phyloP scores from a whole-genome alignment of 2,329 filamentous ascomycete genomes.

The Aspergillus eucalypticola region DNA sequence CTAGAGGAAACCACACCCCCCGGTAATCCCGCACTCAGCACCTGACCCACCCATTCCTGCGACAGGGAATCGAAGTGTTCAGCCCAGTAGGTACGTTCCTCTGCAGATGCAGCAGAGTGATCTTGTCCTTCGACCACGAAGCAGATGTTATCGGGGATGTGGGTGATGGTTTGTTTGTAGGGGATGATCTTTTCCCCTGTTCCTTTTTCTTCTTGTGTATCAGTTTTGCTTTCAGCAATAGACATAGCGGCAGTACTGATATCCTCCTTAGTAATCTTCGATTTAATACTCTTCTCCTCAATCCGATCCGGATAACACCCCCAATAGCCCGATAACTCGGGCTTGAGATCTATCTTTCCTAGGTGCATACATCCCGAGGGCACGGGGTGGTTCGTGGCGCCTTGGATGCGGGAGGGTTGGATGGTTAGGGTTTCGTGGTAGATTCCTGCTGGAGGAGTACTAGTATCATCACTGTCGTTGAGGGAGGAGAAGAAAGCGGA shows the following conservation, averaged over 20 bases:
- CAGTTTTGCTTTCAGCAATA: not conserved
- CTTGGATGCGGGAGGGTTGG: constrained; percentile 11
- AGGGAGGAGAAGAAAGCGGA: constrained; percentile 17
- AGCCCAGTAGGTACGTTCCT: constrained; percentile 17
- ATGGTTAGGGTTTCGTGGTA: constrained; percentile 22
- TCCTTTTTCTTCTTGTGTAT: not conserved
- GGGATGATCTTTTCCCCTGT: not conserved
- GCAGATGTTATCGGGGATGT: constrained; percentile 20
- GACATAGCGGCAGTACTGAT: too few relatives aligned
- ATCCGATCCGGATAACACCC: constrained; percentile 21
- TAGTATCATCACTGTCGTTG: not conserved
- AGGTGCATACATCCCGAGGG: constrained; percentile 12
- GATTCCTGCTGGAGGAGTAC: constrained; percentile 9
- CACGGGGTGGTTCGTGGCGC: constrained; percentile 13
- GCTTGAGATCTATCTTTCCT: not conserved
- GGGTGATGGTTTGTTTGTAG: constrained; percentile 5
- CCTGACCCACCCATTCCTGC: constrained; percentile 13
- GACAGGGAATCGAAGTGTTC: constrained; percentile 13
- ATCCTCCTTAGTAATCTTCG: not conserved
- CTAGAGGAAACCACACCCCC: constrained; percentile 13
- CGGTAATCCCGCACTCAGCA: constrained; percentile 3
- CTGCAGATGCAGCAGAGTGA: constrained; percentile 5
- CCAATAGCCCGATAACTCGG: constrained; percentile 21
- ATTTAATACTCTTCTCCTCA: not conserved
- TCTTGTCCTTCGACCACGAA: constrained; percentile 24